Evolutionary conservation across 1,284 basidiomycete genomes (phyloP), one percentile per base, ranked within the genome.

Genomic region (Boletellus sp.): DNA sequence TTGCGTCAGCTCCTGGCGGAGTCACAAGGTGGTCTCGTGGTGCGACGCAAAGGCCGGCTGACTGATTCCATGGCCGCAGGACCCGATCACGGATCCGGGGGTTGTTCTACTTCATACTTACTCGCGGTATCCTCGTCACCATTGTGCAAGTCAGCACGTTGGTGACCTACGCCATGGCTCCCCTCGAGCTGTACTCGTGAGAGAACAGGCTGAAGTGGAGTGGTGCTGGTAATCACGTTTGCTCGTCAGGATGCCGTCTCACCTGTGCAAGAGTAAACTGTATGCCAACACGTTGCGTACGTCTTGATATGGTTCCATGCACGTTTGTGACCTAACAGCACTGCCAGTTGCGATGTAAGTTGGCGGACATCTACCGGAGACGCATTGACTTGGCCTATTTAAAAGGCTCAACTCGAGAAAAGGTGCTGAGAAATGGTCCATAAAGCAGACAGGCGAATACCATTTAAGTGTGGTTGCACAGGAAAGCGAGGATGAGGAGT

Each of bases 231-330:
- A 22, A 47, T 32, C 42, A 35, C 30, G 16, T 42, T 45, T 13
- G 26, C 3, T 39, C 38, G 42, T 32, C 38, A 55, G 56, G 52
- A 18, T 52, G 30, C 30, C 49, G 2, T 30, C 59, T 33, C 35
- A 52, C 47, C 38, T 58, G 35, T 55, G 47, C 44, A 55, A 58
- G 43, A 58, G 44, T n/a, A 59, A 48, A 52, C 15, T 49, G 21
- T 38, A 42, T 45, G 43, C 40, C 32, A 53, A 43, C 50, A 58
- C 56, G 40, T 47, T 46, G 28, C 44, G 40, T 54, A 22, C 19
- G 49, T 45, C 37, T n/a, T 56, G 19, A 24, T 22, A 5, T 33
- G 19, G 19, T 42, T 26, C 19, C 21, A 11, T 15, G 4, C 35
- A 10, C 43, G 7, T 32, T 38, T 19, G 30, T 52, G 35, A 22